Conservation (phyloP, 495 filamentous ascomycete genomes). For the Aspergillus diversus region DNA sequence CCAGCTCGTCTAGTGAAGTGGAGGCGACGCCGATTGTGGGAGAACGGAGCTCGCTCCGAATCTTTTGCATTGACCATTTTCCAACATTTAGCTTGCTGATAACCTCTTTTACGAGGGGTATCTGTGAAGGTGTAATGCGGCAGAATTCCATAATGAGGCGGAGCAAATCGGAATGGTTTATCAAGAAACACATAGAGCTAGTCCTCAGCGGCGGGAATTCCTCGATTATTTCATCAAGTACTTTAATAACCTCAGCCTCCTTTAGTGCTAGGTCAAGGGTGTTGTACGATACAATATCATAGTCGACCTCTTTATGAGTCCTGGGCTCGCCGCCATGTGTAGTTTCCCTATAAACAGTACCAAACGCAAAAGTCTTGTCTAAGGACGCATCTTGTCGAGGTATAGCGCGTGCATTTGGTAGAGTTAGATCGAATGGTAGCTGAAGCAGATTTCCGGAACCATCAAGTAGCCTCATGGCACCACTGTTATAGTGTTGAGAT, state of each 20-base stretch:
- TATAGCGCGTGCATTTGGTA: slow-evolving; percentile 86
- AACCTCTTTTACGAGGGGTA: slow-evolving; percentile 75
- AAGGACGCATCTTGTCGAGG: slow-evolving; percentile 69
- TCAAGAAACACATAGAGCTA: slow-evolving; percentile 82
- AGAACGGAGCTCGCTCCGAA: slow-evolving; percentile 79
- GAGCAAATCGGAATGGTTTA: slow-evolving; percentile 87
- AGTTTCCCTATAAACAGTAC: slow-evolving; percentile 83
- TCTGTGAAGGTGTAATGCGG: slow-evolving; percentile 68
- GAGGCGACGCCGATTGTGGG: slow-evolving; percentile 80
- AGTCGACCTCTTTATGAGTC: slow-evolving; percentile 87
- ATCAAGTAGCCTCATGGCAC: slow-evolving; percentile 78
- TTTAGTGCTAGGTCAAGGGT: slow-evolving; percentile 82
- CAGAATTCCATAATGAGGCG: slow-evolving; percentile 87
- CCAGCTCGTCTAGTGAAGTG: slow-evolving; percentile 88
- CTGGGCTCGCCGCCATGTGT: slow-evolving; percentile 76
- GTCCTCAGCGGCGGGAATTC: slow-evolving; percentile 75
- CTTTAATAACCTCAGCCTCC: slow-evolving; percentile 94
- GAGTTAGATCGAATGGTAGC: slow-evolving; percentile 86
- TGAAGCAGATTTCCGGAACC: slow-evolving; percentile 83
- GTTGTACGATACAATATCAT: slow-evolving; percentile 85
- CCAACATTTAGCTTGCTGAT: slow-evolving; percentile 87
- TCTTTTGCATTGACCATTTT: slow-evolving; percentile 81
- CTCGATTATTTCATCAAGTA: slow-evolving; percentile 86
- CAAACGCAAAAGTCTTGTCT: slow-evolving; percentile 85
- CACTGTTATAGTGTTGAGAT: slow-evolving; percentile 74